phyloP scores from a whole-genome alignment of 108 stramenopile genomes.

The Pseudonitzschia multistriata region DNA sequence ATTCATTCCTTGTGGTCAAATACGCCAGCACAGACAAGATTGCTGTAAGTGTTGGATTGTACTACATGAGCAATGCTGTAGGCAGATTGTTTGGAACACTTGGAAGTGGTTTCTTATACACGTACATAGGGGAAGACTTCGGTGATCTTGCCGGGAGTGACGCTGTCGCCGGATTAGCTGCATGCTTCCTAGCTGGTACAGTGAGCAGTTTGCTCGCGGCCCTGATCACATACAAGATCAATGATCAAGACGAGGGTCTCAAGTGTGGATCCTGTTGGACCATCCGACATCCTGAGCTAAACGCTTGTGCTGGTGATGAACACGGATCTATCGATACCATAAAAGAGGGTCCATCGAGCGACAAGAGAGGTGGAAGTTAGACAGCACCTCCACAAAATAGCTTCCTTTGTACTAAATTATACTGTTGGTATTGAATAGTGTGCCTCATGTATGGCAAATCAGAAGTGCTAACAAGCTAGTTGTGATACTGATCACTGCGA shows the following conservation, averaged over 20 bases:
- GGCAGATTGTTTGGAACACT: conserved; percentile 89
- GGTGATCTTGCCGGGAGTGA: conserved; percentile 64
- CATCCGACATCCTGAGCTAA: conserved; percentile 21
- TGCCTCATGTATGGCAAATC: no score
- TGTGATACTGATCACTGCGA: no score
- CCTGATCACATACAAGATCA: conserved; percentile 66
- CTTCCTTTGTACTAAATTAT: no score
- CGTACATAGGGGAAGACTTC: conserved; percentile 75
- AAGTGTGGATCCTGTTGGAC: conserved; percentile 66
- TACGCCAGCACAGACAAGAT: conserved; percentile 90
- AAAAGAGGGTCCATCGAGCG: not conserved
- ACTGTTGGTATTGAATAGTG: no score
- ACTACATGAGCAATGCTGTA: conserved; percentile 95
- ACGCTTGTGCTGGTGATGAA: not conserved
- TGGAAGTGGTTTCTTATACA: conserved; percentile 86
- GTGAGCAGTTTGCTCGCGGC: conserved; percentile 73
- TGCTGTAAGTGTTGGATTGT: conserved; percentile 90
- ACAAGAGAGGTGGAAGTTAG: no score
- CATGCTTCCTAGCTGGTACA: conserved; percentile 84
- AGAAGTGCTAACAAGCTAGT: no score
- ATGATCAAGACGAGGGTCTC: conserved; percentile 72
- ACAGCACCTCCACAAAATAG: no score
- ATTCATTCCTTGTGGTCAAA: conserved; percentile 92
- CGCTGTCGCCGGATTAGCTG: conserved; percentile 71
- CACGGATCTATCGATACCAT: not conserved